Evolutionary conservation across 2,329 filamentous ascomycete species (phyloP), one percentile per base, ranked within the genome.

Genomic region (Monosporascus sp.): DNA sequence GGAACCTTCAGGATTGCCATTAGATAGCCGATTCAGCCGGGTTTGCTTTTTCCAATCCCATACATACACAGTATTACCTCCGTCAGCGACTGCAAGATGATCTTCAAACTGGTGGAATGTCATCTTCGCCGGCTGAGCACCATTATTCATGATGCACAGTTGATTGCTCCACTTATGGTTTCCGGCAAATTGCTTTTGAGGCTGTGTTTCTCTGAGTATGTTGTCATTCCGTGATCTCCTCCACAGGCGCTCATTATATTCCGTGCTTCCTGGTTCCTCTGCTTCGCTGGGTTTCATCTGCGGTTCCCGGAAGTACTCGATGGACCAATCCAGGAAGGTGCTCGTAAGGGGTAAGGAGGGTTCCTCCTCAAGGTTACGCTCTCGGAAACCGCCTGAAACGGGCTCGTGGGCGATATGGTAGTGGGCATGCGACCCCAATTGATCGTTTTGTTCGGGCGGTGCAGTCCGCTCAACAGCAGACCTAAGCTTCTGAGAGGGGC

Each of bases 91-190:
- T 1, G 94, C 90, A 20, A 99, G 81, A 67, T 97, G 92, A 65
- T 97, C 89, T 68, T 99, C 94, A 63, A 97, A 99, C 68, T 99
- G 94, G 72, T 99, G 94, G 70, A 97, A 96, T 5, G 89, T 88
- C 86, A 99, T 89, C 73, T 92, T 95, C 58, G 87, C 84, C 0
- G 94, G 93, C 68, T 97, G 94, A 35, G 87, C 88, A 31, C 87
- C 85, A 61, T 97, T 97, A 66, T 93, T 92, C 67, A 97, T 85
- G 57, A 96, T 87, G 18, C 88, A 87, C 48, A 87, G 79, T 44
- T 89, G 86, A 56, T 88, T 87, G 63, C 91, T 92, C 67, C 94
- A 99, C 62, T 86, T 88, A 64, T 90, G 88, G 52, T 80, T 89
- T 14, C 91, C 88, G 0, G 94, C 92, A 61, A 89, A 86, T 51